Evolutionary conservation across 495 filamentous ascomycete genomes (phyloP), one percentile per base, ranked within the genome.

Genomic region (Talaromyces thailandensis): DNA sequence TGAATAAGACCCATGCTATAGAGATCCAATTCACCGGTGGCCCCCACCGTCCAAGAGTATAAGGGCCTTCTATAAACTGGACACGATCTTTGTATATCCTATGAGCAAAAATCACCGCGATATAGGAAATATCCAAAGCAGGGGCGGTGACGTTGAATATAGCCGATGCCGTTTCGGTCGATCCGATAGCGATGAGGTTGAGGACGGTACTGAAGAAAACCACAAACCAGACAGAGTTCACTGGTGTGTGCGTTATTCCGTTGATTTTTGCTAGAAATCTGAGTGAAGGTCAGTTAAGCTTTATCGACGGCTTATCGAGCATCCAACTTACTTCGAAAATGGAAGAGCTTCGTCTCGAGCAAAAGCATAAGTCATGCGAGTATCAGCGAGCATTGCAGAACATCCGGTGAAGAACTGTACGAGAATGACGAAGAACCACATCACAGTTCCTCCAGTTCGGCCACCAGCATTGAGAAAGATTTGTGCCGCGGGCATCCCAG

Each of bases 91-190:
- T 78, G 73, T 89, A 89, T 11, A 84, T 67, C 57, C 81, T 78
- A 53, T 86, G 84, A 4, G 85, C 85, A 57, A 88, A 70, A 31
- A 90, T 87, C 18, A 90, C 87, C 21, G 86, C 81, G 12, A 86
- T 78, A 66, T 90, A 90, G 24, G 83, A 86, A 26, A 88, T 67
- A 68, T 90, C 87, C 4, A 90, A 76, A 5, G 85, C 86, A 0
- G 87, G 87, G 0, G 87, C 86, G 6, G 86, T 88, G 68, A 89
- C 81, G 70, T 80, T 87, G 76, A 89, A 90, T 62, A 90, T 88
- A 9, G 85, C 82, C 5, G 85, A 76, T 32, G 87, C 86, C 1
- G 87, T 89, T 66, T 86, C 70, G n/a, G 83, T 84, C 21, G 76
- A 81, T 14, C 86, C 87, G 43, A 90, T 85, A n/a, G 82, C 87